Evolutionary conservation across 805 yeast species (phyloP).

Genomic region (Saturnispora hagleri): DNA sequence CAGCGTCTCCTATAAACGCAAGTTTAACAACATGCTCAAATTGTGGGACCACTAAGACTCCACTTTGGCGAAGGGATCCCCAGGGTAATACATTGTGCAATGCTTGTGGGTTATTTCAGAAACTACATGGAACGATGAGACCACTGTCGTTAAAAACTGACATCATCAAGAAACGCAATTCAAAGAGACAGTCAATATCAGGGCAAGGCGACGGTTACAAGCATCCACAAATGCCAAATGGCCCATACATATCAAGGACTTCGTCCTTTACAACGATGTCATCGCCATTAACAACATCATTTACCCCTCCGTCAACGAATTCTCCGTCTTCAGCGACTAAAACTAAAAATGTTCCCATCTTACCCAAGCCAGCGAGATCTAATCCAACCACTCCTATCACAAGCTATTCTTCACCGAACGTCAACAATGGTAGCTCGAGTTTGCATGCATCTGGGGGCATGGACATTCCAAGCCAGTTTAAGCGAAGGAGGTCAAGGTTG

Average conservation of each 20-base stretch:
- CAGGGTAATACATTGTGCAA: conserved; percentile 53
- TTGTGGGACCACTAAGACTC: conserved; percentile 52
- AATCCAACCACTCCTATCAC: conserved; percentile 20
- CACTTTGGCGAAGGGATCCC: conserved; percentile 54
- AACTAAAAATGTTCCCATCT: conserved; percentile 27
- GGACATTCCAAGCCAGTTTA: conserved; percentile 17
- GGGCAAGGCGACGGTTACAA: conserved; percentile 14
- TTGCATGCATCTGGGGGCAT: background rate
- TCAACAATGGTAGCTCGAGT: background rate
- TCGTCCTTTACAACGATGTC: conserved; percentile 5
- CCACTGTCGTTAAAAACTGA: conserved; percentile 59
- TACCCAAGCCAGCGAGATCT: conserved; percentile 26
- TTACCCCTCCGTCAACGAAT: conserved; percentile 6
- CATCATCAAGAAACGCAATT: conserved; percentile 54
- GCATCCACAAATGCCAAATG: conserved; percentile 5
- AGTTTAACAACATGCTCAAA: conserved; percentile 33
- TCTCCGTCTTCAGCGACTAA: conserved; percentile 7
- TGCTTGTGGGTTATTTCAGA: conserved; percentile 54
- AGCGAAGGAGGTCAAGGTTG: conserved; percentile 25
- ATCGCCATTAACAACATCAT: conserved; percentile 2
- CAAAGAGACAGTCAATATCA: conserved; percentile 30
- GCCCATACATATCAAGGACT: background rate
- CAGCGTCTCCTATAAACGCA: conserved; percentile 1
- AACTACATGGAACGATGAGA: conserved; percentile 53
- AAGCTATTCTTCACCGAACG: conserved; percentile 1